Base-by-base conservation (phyloP, 2,329 filamentous ascomycete species). In the Penicillium verrucosum region DNA sequence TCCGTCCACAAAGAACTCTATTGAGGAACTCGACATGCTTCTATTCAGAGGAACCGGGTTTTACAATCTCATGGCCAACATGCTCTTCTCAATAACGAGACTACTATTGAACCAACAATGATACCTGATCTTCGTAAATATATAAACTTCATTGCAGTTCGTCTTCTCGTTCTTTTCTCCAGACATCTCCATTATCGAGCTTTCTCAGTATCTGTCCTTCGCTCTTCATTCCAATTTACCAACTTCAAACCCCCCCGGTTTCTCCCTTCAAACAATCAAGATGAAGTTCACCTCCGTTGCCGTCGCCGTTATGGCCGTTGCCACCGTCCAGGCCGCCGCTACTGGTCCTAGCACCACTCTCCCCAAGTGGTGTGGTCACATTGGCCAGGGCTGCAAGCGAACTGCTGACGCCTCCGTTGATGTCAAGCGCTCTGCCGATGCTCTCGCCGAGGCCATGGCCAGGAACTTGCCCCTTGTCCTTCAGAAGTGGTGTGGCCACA, bases 251-350 rank as follows among this genome's bases (percentile, higher is more conserved):
- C 18, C 56, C 56, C 56, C 57, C 56, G 49, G 59, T 58, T 52
- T 51, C 57, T 50, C 46, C 46, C 51, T 55, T 57, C 56, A 21
- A 21, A 50, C 46, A 45, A 46, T 64, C 68, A 76, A 56, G 51
- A 83, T 83, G 81, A 82, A 80, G 74, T 63, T 81, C 68, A 70
- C 76, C 61, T 66, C 73, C 52, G 55, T 80, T 51, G 64, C 79
- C 51, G 65, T 75, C 46, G 70, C 76, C 53, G 64, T 78, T 49
- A 58, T 81, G 47, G 75, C 75, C 51, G 73, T 73, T 48, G 73
- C 74, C 23, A 66, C 69, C 37, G 67, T 70, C 44, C 58, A 70
- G 32, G 70, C 72, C 34, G 68, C 62, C 8, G 18, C 37, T 25
- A 1, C 16, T 25, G 21, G 32, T 32, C 38, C 21, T 6, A 12